Base-by-base conservation (phyloP, 805 yeast species). In the Cyberlindnera veronae region DNA sequence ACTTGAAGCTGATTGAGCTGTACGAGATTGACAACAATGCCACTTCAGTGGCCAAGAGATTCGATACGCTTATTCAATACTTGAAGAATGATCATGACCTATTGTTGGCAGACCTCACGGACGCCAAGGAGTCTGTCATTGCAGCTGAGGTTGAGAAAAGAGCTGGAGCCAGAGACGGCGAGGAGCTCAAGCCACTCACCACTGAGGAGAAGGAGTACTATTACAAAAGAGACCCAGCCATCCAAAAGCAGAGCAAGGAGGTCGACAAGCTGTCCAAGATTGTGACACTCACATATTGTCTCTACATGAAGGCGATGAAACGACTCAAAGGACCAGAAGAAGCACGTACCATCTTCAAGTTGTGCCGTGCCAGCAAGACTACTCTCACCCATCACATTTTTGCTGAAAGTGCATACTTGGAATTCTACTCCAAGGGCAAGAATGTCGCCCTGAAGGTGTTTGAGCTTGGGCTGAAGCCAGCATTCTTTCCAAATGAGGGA, bases 351-450 rank as follows among this genome's bases (percentile, higher is more conserved):
- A 68, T 86, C 2, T 88, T 89, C 58, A 73, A 84, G 40, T 74
- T 71, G 49, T 83, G 84, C 8, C 76, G 95, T 51, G 73, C 77
- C 49, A 57, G 68, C n/a, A 69, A 64, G 44, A 55, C 49, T 18
- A 64, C 68, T 10, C 63, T 84, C 30, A 82, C 95, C 1, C 79
- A 80, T 66, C 87, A 87, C 51, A 74, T 91, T 16, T 91, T 75
- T 61, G 80, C 81, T 16, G 91, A 86, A 44, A 83, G 84, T 54
- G 96, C 97, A 1, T 67, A 77, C 57, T 69, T 89, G 67, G 99
- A 91, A 57, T 80, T 69, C 44, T 81, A 76, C 44, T 84, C 81
- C 45, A 64, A 42, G 20, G 30, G 72, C 18, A 80, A 77, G 39
- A 26, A 34, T 3, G 78, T 85, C 32, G 90, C 96, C 0, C 67